These are phyloP conservation scores for Trichoderma asperelloides DNA, from an alignment of 495 filamentous ascomycete genomes.

Conservation along the genomic window DNA sequence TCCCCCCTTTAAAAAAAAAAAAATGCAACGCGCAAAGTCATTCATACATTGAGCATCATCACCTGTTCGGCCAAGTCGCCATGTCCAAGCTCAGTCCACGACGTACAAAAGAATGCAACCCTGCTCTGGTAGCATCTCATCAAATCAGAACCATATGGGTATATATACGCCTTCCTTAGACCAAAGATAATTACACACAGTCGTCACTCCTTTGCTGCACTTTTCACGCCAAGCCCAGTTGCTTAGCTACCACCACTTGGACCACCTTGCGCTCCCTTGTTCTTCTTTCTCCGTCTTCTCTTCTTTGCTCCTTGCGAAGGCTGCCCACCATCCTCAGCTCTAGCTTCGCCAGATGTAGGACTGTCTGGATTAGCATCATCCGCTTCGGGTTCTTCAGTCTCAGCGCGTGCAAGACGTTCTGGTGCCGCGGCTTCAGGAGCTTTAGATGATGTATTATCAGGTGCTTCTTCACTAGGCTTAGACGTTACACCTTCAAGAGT, in stretches of 20 bases:
- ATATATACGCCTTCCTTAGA: not conserved
- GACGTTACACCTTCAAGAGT: not conserved
- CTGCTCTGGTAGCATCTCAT: not conserved
- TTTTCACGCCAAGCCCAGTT: not conserved
- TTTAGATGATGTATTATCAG: not conserved
- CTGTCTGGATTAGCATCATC: not conserved
- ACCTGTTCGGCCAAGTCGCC: not conserved
- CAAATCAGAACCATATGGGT: not conserved
- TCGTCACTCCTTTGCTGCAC: not conserved
- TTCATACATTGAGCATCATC: not conserved
- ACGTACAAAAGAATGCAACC: not conserved
- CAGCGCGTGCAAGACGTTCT: not conserved
- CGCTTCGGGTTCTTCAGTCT: not conserved
- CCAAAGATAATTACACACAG: not conserved
- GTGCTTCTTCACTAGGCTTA: not conserved
- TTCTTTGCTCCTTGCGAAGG: not conserved
- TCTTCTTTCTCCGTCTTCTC: not conserved
- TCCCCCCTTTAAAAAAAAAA: not conserved
- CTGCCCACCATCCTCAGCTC: not conserved
- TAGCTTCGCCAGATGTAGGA: not conserved
- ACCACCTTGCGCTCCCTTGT: not conserved
- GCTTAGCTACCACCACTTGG: not conserved
- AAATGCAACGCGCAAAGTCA: not conserved
- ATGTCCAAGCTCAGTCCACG: not conserved
- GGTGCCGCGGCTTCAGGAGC: not conserved